phyloP scores from a whole-genome alignment of 1,284 basidiomycete genomes.

The Puccinia novopanici region DNA sequence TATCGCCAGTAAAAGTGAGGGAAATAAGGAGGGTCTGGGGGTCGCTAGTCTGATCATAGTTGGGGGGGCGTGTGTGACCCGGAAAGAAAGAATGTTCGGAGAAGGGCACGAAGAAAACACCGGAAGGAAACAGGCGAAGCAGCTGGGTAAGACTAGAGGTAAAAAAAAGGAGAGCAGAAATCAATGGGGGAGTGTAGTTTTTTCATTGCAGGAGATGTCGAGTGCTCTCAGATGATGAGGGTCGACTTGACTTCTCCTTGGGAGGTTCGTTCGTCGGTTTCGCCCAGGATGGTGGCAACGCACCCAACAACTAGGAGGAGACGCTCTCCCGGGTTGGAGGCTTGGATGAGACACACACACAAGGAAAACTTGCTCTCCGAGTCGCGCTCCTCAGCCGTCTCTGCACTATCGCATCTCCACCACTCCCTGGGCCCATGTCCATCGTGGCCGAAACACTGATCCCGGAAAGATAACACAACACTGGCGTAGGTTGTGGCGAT shows the following conservation, averaged over 20 bases:
- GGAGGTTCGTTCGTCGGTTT: not conserved
- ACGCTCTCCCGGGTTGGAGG: not conserved
- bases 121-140: not conserved
- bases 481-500: too few relatives aligned
- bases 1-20: not conserved
- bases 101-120: not conserved
- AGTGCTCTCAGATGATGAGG: not conserved
- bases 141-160: too few relatives aligned
- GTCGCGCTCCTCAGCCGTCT: too few relatives aligned
- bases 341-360: constrained; percentile 1
- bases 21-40: not conserved
- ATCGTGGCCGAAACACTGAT: too few relatives aligned
- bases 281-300: constrained; percentile 6
- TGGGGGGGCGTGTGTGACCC: not conserved
- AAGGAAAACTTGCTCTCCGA: too few relatives aligned
- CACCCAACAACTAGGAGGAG: not conserved
- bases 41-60: not conserved
- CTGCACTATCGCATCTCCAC: too few relatives aligned
- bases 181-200: too few relatives aligned
- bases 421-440: too few relatives aligned
- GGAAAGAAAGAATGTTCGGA: not conserved
- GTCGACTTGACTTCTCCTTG: not conserved
- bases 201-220: not conserved
- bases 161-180: not conserved
- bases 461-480: too few relatives aligned